Evolutionary conservation across 371 early-diverging fungal species (phyloP).

Genomic region (Actinomucor elegans): DNA sequence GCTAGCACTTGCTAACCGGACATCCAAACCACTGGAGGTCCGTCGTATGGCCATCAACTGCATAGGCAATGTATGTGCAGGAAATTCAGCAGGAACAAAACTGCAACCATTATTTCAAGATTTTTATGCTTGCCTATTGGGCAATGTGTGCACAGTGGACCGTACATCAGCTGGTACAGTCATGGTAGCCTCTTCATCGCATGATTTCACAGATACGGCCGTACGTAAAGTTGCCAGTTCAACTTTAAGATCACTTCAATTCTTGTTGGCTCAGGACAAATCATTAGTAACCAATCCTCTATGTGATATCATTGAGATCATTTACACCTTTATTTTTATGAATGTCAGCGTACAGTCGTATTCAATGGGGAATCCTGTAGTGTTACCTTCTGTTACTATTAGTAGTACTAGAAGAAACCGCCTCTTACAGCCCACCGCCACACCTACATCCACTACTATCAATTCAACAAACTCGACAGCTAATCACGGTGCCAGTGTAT

Average conservation of each 20-base stretch:
- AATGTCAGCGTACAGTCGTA: conserved; percentile 40
- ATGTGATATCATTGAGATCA: conserved; percentile 47
- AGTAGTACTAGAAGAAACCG: conserved; percentile 5
- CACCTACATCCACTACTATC: not conserved
- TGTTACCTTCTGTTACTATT: not conserved
- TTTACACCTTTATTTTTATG: conserved; percentile 49
- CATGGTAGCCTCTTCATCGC: conserved; percentile 32
- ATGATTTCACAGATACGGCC: conserved; percentile 43
- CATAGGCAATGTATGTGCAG: conserved; percentile 56
- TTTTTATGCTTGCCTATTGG: conserved; percentile 44
- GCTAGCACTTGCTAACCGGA: conserved; percentile 28
- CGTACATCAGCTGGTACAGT: conserved; percentile 32
- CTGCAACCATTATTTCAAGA: conserved; percentile 35
- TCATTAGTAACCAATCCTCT: conserved; percentile 40
- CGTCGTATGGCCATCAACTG: conserved; percentile 68
- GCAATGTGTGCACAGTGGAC: conserved; percentile 37
- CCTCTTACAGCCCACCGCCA: not conserved
- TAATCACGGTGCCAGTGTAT: too few species aligned
- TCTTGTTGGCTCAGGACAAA: conserved; percentile 44
- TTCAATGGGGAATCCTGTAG: not conserved
- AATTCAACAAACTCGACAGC: conserved; percentile 3
- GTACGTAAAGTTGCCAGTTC: conserved; percentile 53
- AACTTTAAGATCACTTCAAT: conserved; percentile 50
- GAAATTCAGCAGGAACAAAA: conserved; percentile 39
- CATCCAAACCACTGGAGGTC: conserved; percentile 40